phyloP scores from a whole-genome alignment of 140 eudicot genomes.

The Flaveria floridana region DNA sequence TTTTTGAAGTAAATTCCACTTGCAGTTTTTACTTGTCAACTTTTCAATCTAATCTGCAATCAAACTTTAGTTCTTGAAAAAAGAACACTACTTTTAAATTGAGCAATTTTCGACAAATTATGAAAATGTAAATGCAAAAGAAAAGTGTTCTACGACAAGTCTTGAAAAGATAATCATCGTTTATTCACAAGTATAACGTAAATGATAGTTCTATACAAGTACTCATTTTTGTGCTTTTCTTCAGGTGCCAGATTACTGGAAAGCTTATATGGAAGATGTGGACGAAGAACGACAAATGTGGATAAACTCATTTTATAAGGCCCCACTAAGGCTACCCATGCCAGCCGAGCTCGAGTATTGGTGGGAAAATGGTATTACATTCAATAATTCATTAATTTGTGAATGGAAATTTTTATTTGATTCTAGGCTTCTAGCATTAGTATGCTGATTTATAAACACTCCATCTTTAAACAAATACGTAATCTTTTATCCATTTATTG shows the following conservation, averaged over 20 bases:
- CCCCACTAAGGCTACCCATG: slow-evolving; percentile 91
- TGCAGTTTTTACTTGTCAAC: neutral
- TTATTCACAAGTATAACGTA: neutral
- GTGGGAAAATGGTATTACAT: slow-evolving; percentile 67
- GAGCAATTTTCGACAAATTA: neutral
- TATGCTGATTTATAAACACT: neutral
- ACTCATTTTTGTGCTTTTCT: slow-evolving; percentile 11
- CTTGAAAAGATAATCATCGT: slow-evolving; percentile 14
- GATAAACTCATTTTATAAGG: slow-evolving; percentile 85
- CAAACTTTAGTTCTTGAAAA: neutral
- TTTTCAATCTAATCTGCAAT: neutral
- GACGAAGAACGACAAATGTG: slow-evolving; percentile 96
- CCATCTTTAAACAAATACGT: neutral
- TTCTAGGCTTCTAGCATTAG: neutral
- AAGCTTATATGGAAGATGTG: slow-evolving; percentile 74
- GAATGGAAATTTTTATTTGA: slow-evolving; percentile 2
- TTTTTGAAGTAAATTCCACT: slow-evolving; percentile 58
- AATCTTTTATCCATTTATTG: neutral
- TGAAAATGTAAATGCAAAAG: neutral
- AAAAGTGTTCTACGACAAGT: neutral
- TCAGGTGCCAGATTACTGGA: slow-evolving; percentile 99
- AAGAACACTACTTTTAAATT: neutral
- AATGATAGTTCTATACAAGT: neutral
- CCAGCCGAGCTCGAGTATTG: slow-evolving; percentile 92
- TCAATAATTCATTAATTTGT: neutral